phyloP scores from a whole-genome alignment of 495 filamentous ascomycete species.

The Podospora didyma region DNA sequence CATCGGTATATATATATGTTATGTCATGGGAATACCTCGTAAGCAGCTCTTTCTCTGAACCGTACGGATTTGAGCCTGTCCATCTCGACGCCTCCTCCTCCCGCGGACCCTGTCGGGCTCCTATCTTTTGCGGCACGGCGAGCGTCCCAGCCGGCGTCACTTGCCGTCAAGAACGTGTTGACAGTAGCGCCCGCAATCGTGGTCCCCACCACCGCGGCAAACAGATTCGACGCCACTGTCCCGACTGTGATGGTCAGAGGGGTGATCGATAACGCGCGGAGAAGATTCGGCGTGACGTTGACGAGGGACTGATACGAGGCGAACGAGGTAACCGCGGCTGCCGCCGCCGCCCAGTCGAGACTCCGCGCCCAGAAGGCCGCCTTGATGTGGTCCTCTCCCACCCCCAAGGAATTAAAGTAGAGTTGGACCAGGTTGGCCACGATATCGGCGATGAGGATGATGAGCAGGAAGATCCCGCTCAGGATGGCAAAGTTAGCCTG shows the following conservation, averaged over 20 bases:
- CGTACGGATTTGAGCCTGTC: background rate
- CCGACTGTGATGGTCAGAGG: conserved; percentile 5
- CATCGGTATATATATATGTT: no score
- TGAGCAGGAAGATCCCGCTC: conserved; percentile 17
- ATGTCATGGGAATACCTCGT: conserved; percentile 21
- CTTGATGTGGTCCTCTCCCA: conserved; percentile 14
- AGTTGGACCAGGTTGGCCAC: conserved; percentile 20
- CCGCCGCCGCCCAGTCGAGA: conserved; percentile 26
- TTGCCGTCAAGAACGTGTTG: conserved; percentile 19
- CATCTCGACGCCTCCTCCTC: background rate
- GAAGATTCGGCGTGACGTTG: conserved; percentile 8
- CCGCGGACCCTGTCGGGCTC: conserved; percentile 1
- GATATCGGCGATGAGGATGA: conserved; percentile 12
- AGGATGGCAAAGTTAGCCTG: conserved; percentile 21
- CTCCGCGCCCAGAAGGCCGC: conserved; percentile 21
- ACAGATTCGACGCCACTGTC: conserved; percentile 14
- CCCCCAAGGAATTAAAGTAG: conserved; percentile 12
- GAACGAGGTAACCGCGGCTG: conserved; percentile 9
- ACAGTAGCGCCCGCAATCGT: conserved; percentile 17
- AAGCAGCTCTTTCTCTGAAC: conserved; percentile 16
- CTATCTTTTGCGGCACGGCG: conserved; percentile 2
- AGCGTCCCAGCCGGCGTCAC: conserved; percentile 14
- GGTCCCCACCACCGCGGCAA: conserved; percentile 16
- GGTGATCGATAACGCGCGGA: conserved; percentile 7
- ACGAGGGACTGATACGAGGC: conserved; percentile 8